Percentiles rank a stretch among this genome's conserved stretches.
Conservation (phyloP, 495 filamentous ascomycete genomes). For the Immersiella caudata region DNA sequence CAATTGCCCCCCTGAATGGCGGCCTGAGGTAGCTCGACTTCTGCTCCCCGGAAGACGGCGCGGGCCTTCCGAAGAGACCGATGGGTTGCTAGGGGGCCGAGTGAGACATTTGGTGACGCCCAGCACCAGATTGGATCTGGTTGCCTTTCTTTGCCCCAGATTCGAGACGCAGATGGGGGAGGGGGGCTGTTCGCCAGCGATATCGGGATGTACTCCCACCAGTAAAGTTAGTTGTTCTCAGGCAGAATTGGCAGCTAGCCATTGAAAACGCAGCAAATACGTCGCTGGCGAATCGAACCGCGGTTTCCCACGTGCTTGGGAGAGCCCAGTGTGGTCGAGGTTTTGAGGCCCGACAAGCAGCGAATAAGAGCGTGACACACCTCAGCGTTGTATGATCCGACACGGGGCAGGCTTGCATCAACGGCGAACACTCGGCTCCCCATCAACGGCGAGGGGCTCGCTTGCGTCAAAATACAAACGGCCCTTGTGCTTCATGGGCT, state of each 20-base stretch:
- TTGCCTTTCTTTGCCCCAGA: conserved; percentile 32
- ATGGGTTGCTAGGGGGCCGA: conserved; percentile 14
- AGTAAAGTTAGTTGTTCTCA: conserved; percentile 13
- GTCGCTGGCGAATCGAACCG: not conserved
- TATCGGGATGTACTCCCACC: conserved; percentile 24
- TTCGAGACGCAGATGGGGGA: conserved; percentile 20
- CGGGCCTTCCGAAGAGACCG: not conserved
- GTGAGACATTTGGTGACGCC: conserved; percentile 25
- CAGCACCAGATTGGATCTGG: conserved; percentile 30
- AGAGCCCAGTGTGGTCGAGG: conserved; percentile 13
- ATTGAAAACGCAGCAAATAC: conserved; percentile 3
- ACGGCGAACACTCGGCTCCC: conserved; percentile 28
- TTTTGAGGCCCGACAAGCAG: conserved; percentile 26
- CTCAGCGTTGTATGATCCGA: conserved; percentile 32
- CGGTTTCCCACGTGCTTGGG: not conserved
- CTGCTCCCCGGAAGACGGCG: not conserved
- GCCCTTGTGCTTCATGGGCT: conserved; percentile 4
- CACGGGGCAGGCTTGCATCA: conserved; percentile 29
- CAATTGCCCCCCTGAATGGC: not conserved
- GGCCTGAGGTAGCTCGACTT: not conserved
- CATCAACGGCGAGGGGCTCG: conserved; percentile 25
- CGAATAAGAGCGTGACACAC: conserved; percentile 43
- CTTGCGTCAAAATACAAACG: conserved; percentile 25
- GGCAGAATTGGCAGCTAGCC: conserved; percentile 21
- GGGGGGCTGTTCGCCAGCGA: conserved; percentile 29